These are phyloP conservation scores for Mimosa pudica DNA, from an alignment of 306 rosid genomes.

Conservation along the genomic window DNA sequence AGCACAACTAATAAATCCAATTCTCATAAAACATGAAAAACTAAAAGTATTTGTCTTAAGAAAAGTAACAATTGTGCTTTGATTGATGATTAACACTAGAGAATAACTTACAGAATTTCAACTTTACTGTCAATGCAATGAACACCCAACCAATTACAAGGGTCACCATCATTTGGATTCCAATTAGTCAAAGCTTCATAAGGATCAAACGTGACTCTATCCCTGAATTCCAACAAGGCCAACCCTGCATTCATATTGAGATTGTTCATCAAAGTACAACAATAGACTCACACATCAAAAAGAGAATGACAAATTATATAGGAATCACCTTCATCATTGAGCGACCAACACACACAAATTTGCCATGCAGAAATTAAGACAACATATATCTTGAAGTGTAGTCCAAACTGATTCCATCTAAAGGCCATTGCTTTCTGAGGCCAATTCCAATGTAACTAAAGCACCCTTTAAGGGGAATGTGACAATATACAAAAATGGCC, in stretches of 20 bases:
- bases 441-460: conserved; percentile 46
- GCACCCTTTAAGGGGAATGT: conserved; percentile 48
- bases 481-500: conserved; percentile 59
- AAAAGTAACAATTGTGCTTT: background rate
- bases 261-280: conserved; percentile 22
- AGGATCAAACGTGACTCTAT: conserved; percentile 67
- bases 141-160: conserved; percentile 85
- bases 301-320: background rate
- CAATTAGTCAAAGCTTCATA: conserved; percentile 64
- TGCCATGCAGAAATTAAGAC: conserved; percentile 51
- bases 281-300: conserved; percentile 20
- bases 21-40: conserved; percentile 11
- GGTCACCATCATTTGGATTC: conserved; percentile 61
- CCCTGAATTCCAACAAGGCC: conserved; percentile 62
- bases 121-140: conserved; percentile 65
- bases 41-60: background rate
- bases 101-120: conserved; percentile 67
- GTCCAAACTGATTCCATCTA: conserved; percentile 52
- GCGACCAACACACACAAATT: conserved; percentile 51
- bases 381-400: conserved; percentile 52
- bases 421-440: conserved; percentile 62
- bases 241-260: conserved; percentile 55
- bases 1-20: background rate
- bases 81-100: conserved; percentile 16
- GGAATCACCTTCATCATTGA: conserved; percentile 79